Evolutionary conservation across 805 yeast genomes (phyloP).

Genomic region (Yarrowia sp.): DNA sequence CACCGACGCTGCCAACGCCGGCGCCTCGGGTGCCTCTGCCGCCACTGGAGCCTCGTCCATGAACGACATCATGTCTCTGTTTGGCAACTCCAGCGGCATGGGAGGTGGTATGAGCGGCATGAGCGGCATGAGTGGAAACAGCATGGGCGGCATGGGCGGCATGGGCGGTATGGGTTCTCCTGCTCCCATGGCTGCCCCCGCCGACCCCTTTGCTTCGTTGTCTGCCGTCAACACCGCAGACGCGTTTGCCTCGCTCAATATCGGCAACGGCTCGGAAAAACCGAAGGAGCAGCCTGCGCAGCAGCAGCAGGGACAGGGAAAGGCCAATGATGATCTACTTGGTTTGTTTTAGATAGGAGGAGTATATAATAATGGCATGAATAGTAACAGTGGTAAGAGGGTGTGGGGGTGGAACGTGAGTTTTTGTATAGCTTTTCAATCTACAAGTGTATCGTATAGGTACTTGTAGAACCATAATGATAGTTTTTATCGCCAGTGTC

Average conservation of each 20-base stretch:
- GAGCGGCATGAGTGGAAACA: slow-evolving; percentile 7
- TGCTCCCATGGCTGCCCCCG: slow-evolving; percentile 28
- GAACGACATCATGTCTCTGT: slow-evolving; percentile 59
- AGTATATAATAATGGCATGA: slow-evolving; percentile 35
- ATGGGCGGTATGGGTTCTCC: slow-evolving; percentile 9
- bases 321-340: slow-evolving; percentile 47
- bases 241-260: slow-evolving; percentile 38
- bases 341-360: slow-evolving; percentile 45
- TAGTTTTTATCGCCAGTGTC: no score
- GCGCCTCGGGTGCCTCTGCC: slow-evolving; percentile 51
- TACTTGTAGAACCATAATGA: no score
- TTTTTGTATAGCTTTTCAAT: no score
- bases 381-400: neutral
- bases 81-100: slow-evolving; percentile 43
- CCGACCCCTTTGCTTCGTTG: slow-evolving; percentile 37
- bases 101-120: slow-evolving; percentile 11
- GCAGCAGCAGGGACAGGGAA: slow-evolving; percentile 14
- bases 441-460: no score
- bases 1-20: slow-evolving; percentile 47
- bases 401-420: no score
- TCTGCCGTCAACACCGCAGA: slow-evolving; percentile 34
- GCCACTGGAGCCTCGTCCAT: slow-evolving; percentile 40
- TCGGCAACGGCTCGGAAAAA: slow-evolving; percentile 29
- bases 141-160: slow-evolving; percentile 1
- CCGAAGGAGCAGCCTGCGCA: slow-evolving; percentile 28